Conservation (phyloP, 495 filamentous ascomycete species). For the Bombardia bombarda region DNA sequence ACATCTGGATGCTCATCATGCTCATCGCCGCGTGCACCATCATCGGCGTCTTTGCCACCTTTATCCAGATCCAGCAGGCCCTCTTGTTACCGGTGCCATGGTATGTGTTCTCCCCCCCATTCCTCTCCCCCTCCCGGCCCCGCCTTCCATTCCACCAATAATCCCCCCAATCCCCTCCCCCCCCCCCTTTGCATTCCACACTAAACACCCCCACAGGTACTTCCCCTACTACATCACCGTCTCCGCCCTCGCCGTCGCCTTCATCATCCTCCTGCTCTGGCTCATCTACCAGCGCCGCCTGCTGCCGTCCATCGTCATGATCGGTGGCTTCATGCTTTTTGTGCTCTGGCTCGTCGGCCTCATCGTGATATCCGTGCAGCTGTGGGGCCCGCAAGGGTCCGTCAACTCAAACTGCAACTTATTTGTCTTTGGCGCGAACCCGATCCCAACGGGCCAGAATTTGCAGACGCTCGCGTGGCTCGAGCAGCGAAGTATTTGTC, state of each 20-base stretch:
- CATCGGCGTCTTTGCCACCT: constrained; percentile 79
- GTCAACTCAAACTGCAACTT: constrained; percentile 75
- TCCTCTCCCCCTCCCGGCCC: neutral
- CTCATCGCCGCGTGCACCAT: constrained; percentile 68
- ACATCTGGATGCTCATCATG: constrained; percentile 87
- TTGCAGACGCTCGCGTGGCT: constrained; percentile 75
- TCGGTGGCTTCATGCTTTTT: constrained; percentile 89
- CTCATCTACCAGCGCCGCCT: constrained; percentile 73
- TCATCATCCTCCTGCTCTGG: constrained; percentile 61
- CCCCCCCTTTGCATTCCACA: neutral
- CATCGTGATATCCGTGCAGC: constrained; percentile 81
- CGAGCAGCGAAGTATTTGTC: constrained; percentile 80
- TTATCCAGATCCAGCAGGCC: constrained; percentile 70
- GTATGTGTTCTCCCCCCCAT: constrained; percentile 48
- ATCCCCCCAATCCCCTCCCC: too few relatives aligned
- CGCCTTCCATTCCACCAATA: too few relatives aligned
- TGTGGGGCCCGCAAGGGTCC: constrained; percentile 71
- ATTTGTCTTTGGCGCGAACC: constrained; percentile 49
- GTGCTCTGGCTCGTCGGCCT: constrained; percentile 85
- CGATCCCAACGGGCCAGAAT: constrained; percentile 50
- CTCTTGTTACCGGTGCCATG: constrained; percentile 70
- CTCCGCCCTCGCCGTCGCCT: constrained; percentile 60
- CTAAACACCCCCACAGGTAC: constrained; percentile 53
- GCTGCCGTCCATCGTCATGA: constrained; percentile 81
- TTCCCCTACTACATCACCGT: constrained; percentile 85